phyloP scores from a whole-genome alignment of 2,329 filamentous ascomycete species.

The Clonostachys byssicola region DNA sequence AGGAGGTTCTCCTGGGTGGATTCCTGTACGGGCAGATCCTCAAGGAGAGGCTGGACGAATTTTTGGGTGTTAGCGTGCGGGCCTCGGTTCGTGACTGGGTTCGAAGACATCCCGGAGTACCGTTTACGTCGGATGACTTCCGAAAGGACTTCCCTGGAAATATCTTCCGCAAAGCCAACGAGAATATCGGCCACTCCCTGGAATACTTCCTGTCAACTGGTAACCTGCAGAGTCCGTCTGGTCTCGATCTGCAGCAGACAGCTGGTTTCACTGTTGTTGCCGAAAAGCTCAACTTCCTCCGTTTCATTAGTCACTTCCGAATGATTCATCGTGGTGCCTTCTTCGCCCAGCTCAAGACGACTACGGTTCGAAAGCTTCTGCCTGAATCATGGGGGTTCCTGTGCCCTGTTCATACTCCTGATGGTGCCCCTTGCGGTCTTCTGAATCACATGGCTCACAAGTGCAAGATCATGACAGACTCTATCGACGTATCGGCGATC shows the following conservation, averaged over 20 bases:
- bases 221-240: constrained; percentile 86
- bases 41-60: constrained; percentile 91
- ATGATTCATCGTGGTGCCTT: constrained; percentile 99
- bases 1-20: constrained; percentile 89
- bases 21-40: constrained; percentile 94
- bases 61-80: constrained; percentile 57
- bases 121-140: constrained; percentile 77
- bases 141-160: constrained; percentile 72
- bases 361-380: constrained; percentile 89
- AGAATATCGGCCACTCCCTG: constrained; percentile 80
- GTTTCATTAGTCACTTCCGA: constrained; percentile 97
- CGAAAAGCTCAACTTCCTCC: constrained; percentile 97
- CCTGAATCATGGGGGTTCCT: constrained; percentile 98
- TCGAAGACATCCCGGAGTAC: constrained; percentile 52
- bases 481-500: constrained; percentile 70
- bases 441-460: constrained; percentile 95
- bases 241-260: constrained; percentile 88
- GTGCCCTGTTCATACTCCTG: constrained; percentile 95
- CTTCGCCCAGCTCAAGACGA: constrained; percentile 96
- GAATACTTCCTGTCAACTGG: constrained; percentile 97
- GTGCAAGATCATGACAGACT: constrained; percentile 79
- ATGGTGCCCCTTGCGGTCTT: constrained; percentile 91
- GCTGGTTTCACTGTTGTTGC: constrained; percentile 96
- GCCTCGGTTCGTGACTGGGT: constrained; percentile 52
- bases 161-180: constrained; percentile 78